Evolutionary conservation across 2,329 filamentous ascomycete species (phyloP).

Genomic region (Aureobasidium vineae): DNA sequence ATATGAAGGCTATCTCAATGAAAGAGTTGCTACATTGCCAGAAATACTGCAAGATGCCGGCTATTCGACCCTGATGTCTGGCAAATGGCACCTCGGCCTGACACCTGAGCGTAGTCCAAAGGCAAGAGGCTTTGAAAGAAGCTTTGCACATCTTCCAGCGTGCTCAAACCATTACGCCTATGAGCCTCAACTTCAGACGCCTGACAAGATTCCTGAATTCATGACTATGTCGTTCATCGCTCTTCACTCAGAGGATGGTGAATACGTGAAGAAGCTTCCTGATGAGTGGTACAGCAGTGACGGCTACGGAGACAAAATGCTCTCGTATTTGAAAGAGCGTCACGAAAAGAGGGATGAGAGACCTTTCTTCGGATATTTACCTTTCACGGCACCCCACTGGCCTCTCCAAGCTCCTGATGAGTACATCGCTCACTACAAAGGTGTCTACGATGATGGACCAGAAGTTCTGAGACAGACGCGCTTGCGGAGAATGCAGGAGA

Average conservation of each 20-base stretch:
- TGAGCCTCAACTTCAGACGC: constrained; percentile 46
- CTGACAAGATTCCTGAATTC: constrained; percentile 42
- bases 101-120: constrained; percentile 57
- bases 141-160: constrained; percentile 60
- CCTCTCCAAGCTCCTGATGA: constrained; percentile 59
- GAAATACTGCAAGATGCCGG: constrained; percentile 59
- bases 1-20: constrained; percentile 64
- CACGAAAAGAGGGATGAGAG: constrained; percentile 40
- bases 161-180: constrained; percentile 59
- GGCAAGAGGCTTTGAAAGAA: constrained; percentile 58
- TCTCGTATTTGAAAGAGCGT: constrained; percentile 41
- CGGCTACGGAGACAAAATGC: constrained; percentile 44
- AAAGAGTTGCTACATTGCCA: constrained; percentile 57
- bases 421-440: constrained; percentile 57
- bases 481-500: constrained; percentile 55
- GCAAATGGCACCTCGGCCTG: constrained; percentile 64
- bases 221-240: constrained; percentile 46
- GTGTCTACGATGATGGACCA: constrained; percentile 61
- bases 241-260: constrained; percentile 42
- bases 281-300: constrained; percentile 43
- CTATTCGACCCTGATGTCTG: constrained; percentile 60
- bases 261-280: constrained; percentile 43
- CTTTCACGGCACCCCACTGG: constrained; percentile 64
- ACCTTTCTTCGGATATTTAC: constrained; percentile 60
- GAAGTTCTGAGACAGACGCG: constrained; percentile 55